These are phyloP conservation scores for Camellia lanceoleosa DNA, from an alignment of 148 eudicot species.

Conservation along the genomic window DNA sequence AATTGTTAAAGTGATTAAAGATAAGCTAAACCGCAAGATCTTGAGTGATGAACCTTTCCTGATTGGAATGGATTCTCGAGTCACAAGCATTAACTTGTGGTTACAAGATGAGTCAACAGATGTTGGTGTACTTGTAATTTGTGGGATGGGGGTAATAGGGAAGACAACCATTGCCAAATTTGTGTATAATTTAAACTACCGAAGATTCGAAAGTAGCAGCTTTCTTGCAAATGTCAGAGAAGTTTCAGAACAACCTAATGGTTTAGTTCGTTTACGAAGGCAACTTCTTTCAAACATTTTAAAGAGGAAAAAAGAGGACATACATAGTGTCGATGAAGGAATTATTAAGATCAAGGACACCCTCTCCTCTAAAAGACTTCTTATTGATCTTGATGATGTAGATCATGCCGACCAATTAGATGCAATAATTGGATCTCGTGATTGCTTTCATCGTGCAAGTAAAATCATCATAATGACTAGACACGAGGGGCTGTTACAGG, in stretches of 20 bases:
- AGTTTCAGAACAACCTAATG: not conserved
- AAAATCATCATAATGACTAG: conserved; percentile 2
- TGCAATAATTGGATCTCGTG: not conserved
- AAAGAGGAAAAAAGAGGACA: not conserved
- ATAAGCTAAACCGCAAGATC: not conserved
- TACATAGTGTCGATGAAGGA: not conserved
- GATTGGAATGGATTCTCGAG: not conserved
- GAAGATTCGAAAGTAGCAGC: not conserved
- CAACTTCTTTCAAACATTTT: not conserved
- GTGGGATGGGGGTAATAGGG: not conserved
- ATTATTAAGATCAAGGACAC: not conserved
- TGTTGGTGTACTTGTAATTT: not conserved
- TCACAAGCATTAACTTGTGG: not conserved
- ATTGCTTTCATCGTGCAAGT: not conserved
- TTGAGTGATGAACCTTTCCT: not conserved
- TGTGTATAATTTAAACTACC: not conserved
- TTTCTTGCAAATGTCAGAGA: not conserved
- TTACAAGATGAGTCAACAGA: not conserved
- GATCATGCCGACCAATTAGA: not conserved
- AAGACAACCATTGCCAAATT: conserved; percentile 5
- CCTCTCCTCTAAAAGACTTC: not conserved
- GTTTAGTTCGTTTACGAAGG: not conserved
- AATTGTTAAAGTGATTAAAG: not conserved
- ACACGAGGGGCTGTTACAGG: not conserved
- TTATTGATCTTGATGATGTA: not conserved